Percentiles rank a stretch among this genome's conserved stretches.
Evolutionary conservation across 2,329 filamentous ascomycete species (phyloP).

Genomic region (Metarhizium humberi): DNA sequence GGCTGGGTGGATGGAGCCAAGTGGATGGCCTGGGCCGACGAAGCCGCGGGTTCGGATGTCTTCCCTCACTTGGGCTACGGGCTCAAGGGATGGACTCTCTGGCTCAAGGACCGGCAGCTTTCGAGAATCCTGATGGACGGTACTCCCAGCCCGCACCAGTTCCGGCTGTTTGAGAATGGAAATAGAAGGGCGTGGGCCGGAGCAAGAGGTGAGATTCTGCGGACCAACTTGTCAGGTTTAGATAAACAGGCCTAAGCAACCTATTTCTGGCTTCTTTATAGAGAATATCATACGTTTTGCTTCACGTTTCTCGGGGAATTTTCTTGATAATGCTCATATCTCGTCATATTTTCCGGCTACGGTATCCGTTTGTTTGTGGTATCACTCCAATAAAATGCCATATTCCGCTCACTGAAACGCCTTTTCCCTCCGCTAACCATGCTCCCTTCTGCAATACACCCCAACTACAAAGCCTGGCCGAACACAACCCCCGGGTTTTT

Average conservation of each 20-base stretch:
- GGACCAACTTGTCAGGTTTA: not conserved
- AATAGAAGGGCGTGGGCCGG: constrained; percentile 30
- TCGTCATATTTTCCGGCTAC: not conserved
- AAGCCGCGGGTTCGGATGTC: constrained; percentile 31
- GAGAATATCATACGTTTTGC: no score
- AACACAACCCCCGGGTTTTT: not conserved
- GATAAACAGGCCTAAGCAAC: not conserved
- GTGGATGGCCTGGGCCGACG: constrained; percentile 30
- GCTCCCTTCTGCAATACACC: not conserved
- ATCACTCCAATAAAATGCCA: not conserved
- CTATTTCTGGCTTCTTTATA: not conserved
- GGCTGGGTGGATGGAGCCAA: constrained; percentile 21
- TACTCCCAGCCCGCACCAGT: constrained; percentile 30
- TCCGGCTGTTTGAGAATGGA: constrained; percentile 29
- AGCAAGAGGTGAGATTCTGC: constrained; percentile 23
- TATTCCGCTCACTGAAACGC: not conserved
- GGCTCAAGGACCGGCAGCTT: constrained; percentile 27
- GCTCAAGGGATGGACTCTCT: constrained; percentile 29
- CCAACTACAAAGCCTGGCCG: constrained; percentile 2
- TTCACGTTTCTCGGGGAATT: no score
- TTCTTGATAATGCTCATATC: no score
- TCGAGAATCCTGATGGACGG: constrained; percentile 28
- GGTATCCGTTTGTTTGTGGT: not conserved
- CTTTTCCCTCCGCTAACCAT: not conserved
- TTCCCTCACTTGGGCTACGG: constrained; percentile 31